Percentiles rank a stretch among this genome's conserved stretches.
phyloP scores from a whole-genome alignment of 75 land plant genomes.

The Selaginella tamariscina region DNA sequence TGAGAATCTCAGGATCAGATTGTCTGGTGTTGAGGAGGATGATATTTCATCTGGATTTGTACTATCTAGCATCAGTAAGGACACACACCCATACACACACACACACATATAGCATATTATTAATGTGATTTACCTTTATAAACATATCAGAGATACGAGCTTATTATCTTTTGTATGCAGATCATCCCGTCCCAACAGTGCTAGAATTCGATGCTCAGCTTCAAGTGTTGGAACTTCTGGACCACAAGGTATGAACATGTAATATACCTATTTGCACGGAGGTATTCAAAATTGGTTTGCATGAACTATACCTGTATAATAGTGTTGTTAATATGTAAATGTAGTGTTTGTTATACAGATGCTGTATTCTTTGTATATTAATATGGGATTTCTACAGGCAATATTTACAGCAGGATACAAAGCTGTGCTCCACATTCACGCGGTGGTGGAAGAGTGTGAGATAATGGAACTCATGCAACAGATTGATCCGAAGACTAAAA shows the following conservation, averaged over 20 bases:
- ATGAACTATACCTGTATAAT: neutral
- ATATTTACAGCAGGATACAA: conserved; percentile 97
- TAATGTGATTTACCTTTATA: too few species aligned
- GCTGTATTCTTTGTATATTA: neutral
- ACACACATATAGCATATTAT: too few species aligned
- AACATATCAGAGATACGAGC: too few species aligned
- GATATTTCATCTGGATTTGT: conserved; percentile 88
- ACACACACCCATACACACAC: too few species aligned
- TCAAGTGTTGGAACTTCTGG: conserved; percentile 81
- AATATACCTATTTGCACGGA: neutral
- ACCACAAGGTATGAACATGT: conserved; percentile 36
- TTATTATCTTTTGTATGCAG: conserved; percentile 33
- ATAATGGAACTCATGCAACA: conserved; percentile 74
- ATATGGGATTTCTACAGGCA: conserved; percentile 38
- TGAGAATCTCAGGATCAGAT: conserved; percentile 68
- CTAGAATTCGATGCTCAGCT: conserved; percentile 83
- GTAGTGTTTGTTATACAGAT: neutral
- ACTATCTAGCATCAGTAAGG: conserved; percentile 61
- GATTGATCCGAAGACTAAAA: conserved; percentile 88
- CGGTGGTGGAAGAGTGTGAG: conserved; percentile 98
- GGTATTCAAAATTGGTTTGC: neutral
- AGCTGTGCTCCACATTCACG: conserved; percentile 85
- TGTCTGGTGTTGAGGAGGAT: conserved; percentile 92
- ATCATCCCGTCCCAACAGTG: conserved; percentile 52
- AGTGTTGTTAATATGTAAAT: neutral